phyloP scores from a whole-genome alignment of 2,329 filamentous ascomycete genomes.

The Colletotrichum magnum region DNA sequence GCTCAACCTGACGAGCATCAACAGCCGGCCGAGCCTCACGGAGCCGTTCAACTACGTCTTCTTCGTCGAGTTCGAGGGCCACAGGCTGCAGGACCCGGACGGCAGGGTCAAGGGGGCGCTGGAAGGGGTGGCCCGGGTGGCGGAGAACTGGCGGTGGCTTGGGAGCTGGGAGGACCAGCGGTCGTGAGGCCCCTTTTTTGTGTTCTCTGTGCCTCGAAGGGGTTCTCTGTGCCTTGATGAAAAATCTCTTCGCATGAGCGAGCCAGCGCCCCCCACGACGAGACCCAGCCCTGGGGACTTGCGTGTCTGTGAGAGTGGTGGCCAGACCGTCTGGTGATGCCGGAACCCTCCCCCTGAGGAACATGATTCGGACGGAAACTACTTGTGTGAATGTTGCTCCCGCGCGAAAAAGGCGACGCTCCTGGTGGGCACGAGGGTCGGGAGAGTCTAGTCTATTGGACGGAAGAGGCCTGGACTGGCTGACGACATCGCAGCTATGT shows the following conservation, averaged over 20 bases:
- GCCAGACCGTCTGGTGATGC: constrained; percentile 27
- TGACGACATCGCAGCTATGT: constrained; percentile 41
- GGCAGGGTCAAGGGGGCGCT: constrained; percentile 74
- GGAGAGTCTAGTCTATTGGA: constrained; percentile 27
- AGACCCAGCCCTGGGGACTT: constrained; percentile 4
- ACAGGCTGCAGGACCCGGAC: constrained; percentile 65
- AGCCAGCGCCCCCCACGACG: neutral
- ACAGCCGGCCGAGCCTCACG: constrained; percentile 83
- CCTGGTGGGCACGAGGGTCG: constrained; percentile 7
- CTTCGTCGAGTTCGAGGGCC: constrained; percentile 89
- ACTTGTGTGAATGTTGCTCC: neutral
- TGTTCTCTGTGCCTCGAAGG: neutral
- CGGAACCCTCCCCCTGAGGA: constrained; percentile 2
- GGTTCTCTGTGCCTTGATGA: no score
- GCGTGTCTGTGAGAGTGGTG: constrained; percentile 4
- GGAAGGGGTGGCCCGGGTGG: constrained; percentile 68
- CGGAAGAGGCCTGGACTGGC: constrained; percentile 35
- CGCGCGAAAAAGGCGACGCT: neutral
- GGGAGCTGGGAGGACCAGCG: constrained; percentile 73
- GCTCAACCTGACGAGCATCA: constrained; percentile 92
- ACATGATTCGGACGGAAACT: constrained; percentile 12
- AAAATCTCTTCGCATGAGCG: constrained; percentile 5
- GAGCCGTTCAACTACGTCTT: constrained; percentile 93
- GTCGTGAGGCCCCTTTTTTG: constrained; percentile 51
- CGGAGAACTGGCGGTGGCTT: constrained; percentile 76